A percentile compares a stretch with the other conserved stretches of the same genome.
Evolutionary conservation across 2,329 filamentous ascomycete genomes (phyloP).

Genomic region (Trichoderma citrinoviride): DNA sequence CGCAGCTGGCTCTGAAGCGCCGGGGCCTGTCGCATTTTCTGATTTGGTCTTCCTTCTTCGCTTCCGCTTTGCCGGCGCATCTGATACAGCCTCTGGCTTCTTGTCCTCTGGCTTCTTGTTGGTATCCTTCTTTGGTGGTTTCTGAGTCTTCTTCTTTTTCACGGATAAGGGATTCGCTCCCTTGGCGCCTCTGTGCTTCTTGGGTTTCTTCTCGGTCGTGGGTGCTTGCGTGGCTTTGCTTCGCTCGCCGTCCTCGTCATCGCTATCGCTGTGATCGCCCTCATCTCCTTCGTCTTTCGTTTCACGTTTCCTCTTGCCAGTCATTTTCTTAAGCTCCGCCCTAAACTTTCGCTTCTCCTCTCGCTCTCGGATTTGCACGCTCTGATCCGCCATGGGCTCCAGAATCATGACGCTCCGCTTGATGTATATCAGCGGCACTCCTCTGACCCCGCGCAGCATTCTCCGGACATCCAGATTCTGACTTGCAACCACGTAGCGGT

Average conservation of each 20-base stretch:
- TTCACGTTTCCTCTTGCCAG: conserved; percentile 52
- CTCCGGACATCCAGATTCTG: conserved; percentile 65
- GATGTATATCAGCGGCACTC: conserved; percentile 76
- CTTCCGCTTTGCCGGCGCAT: conserved; percentile 33
- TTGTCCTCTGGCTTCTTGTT: conserved; percentile 24
- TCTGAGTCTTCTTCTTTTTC: conserved; percentile 51
- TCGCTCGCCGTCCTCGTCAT: conserved; percentile 26
- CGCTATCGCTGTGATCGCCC: conserved; percentile 38
- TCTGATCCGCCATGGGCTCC: conserved; percentile 70
- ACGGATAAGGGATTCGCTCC: conserved; percentile 70
- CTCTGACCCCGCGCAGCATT: conserved; percentile 63
- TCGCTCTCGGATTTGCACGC: conserved; percentile 59
- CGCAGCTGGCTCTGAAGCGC: conserved; percentile 22
- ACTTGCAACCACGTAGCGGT: conserved; percentile 74
- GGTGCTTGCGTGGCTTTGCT: conserved; percentile 25
- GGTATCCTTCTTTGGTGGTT: conserved; percentile 27
- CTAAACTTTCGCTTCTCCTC: conserved; percentile 76
- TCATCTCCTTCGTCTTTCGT: conserved; percentile 35
- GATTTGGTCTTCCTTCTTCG: conserved; percentile 34
- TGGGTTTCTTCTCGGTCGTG: conserved; percentile 27
- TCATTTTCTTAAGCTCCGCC: conserved; percentile 58
- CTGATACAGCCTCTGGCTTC: conserved; percentile 26
- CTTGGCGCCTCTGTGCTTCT: conserved; percentile 56
- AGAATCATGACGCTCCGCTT: conserved; percentile 70
- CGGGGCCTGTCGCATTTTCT: conserved; percentile 21